Conservation (phyloP, 495 filamentous ascomycete species). For the Lentithecium fluviatile region DNA sequence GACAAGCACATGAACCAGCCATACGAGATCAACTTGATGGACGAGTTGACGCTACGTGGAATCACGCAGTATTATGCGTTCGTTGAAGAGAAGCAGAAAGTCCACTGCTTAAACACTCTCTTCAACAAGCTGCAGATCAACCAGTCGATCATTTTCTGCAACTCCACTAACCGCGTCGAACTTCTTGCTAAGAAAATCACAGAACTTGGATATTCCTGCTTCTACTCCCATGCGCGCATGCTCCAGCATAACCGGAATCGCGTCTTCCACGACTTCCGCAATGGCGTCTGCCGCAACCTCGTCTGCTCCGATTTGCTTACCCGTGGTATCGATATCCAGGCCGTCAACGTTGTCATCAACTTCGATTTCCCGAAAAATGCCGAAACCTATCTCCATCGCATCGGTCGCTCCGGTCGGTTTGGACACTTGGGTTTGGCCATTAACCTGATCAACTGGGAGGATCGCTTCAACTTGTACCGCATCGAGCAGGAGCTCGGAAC, state of each 20-base stretch:
- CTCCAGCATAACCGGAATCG: constrained; percentile 95
- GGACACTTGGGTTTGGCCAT: constrained; percentile 97
- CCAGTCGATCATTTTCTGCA: constrained; percentile 99
- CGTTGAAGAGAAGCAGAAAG: constrained; percentile 98
- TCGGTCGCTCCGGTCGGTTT: constrained; percentile 95
- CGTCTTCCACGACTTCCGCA: constrained; percentile 98
- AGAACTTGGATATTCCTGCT: constrained; percentile 97
- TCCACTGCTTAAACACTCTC: constrained; percentile 97
- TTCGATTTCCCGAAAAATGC: constrained; percentile 99
- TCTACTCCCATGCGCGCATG: constrained; percentile 99
- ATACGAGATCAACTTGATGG: constrained; percentile 99
- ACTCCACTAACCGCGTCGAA: constrained; percentile 97
- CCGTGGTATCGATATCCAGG: constrained; percentile 98
- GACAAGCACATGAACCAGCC: constrained; percentile 95
- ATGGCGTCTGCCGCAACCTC: constrained; percentile 94
- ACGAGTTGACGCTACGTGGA: constrained; percentile 94
- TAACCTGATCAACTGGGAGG: constrained; percentile 99
- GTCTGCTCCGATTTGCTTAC: constrained; percentile 98
- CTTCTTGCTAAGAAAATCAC: constrained; percentile 98
- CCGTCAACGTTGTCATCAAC: constrained; percentile 99
- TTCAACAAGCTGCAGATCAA: constrained; percentile 99
- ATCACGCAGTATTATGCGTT: constrained; percentile 99
- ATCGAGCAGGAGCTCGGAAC: constrained; percentile 97
- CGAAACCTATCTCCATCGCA: constrained; percentile 97
- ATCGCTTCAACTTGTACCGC: constrained; percentile 97